Evolutionary conservation across 1,284 basidiomycete genomes (phyloP).

Genomic region (Boletellus deceptivus): DNA sequence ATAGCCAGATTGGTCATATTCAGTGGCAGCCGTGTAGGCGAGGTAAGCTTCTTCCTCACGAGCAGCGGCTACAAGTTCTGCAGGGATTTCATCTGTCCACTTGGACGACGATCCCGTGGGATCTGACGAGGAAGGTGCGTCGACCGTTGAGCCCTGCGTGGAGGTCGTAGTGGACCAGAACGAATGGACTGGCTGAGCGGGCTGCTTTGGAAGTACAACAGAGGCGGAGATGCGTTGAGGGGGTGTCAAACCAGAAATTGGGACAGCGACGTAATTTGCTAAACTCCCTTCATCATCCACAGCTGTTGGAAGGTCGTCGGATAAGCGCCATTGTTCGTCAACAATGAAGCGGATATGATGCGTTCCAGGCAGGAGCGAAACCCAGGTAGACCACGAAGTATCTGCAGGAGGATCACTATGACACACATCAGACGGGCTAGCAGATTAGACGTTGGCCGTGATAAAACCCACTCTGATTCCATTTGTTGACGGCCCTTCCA

Average conservation of each 20-base stretch:
- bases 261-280: constrained; percentile 85
- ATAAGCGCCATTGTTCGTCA: constrained; percentile 83
- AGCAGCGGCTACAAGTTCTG: constrained; percentile 75
- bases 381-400: constrained; percentile 44
- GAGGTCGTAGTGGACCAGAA: constrained; percentile 40
- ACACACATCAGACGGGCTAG: constrained; percentile 14
- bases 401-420: constrained; percentile 33
- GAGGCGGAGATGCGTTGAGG: constrained; percentile 18
- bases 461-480: constrained; percentile 55
- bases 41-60: constrained; percentile 80
- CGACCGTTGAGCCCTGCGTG: constrained; percentile 30
- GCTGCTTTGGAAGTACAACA: constrained; percentile 42
- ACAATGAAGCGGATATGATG: constrained; percentile 97
- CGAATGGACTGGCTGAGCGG: constrained; percentile 27
- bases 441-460: constrained; percentile 4
- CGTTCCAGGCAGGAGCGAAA: constrained; percentile 81
- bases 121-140: constrained; percentile 24
- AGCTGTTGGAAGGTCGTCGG: constrained; percentile 82
- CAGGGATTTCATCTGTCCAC: constrained; percentile 80
- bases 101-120: constrained; percentile 34
- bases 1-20: constrained; percentile 30
- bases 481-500: constrained; percentile 67
- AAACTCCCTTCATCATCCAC: constrained; percentile 94
- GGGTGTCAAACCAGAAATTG: constrained; percentile 37
- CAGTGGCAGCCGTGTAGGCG: constrained; percentile 39